Base-by-base conservation (phyloP, 768 basidiomycete genomes). In the Peribolospora baueri region DNA sequence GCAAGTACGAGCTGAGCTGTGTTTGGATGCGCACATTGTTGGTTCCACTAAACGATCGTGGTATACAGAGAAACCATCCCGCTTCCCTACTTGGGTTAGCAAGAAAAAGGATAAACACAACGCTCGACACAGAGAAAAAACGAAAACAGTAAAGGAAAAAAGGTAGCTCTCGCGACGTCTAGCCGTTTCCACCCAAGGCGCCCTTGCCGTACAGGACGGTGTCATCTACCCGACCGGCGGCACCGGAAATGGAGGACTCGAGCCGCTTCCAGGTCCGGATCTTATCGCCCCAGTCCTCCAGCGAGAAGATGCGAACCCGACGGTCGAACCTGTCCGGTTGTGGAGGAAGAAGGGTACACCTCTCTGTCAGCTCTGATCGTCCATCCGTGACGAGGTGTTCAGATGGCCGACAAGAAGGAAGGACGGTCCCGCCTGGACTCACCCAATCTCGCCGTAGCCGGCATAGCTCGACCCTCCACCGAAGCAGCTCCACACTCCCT, bases 401-500 rank as follows among this genome's bases (percentile, higher is more conserved):
- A 62, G 53, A 54, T 9, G 7, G 46, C 37, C n/a, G 8, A 38
- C 10, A 14, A 37, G 42, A 38, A 14, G 38, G 40, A 50, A 48
- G n/a, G 37, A 46, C 42, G 14, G 38, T 25, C 13, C 48, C 41
- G 38, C n/a, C 45, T 40, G 37, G 54, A 66, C 74, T 57, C 56
- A 80, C 79, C 83, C 85, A 53, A 81, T 63, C 65, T 75, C 80
- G 13, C 84, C 75, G 59, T 86, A 88, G 42, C 79, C 84, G 42
- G 81, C 80, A 65, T 83, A 87, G 5, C 62, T 81, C 74, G 82
- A 80, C 65, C 83, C 84, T 46, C 84, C 84, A 6, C 81, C 81
- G 64, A 90, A 90, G 67, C 88, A 93, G 58, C 80, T 69, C 90
- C 91, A 95, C 10, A 95, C 75, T 7, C 84, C 84, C 56, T 79